phyloP scores from a whole-genome alignment of 768 basidiomycete species.

The Rhizopogon vesiculosus region DNA sequence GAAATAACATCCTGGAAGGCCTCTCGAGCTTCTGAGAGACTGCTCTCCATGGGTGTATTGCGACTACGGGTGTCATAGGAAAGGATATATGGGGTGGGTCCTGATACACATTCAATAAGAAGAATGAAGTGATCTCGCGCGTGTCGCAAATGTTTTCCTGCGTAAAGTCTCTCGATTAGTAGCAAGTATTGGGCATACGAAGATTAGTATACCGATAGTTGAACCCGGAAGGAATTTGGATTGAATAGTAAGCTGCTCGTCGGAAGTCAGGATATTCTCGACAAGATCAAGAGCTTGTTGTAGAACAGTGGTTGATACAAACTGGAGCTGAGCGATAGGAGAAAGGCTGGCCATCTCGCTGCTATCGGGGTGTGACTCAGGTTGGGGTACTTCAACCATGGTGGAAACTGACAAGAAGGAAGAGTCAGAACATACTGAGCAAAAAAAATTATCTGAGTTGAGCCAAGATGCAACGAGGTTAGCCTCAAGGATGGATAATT shows the following conservation, averaged over 20 bases:
- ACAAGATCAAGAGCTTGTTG: constrained; percentile 71
- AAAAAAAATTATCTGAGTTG: neutral
- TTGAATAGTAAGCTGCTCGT: constrained; percentile 62
- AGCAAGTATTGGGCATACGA: neutral
- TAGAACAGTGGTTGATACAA: constrained; percentile 63
- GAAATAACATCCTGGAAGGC: constrained; percentile 53
- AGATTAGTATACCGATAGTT: constrained; percentile 60
- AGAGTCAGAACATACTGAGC: neutral
- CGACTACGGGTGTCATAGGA: constrained; percentile 75
- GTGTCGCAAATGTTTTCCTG: constrained; percentile 85
- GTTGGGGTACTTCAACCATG: constrained; percentile 17
- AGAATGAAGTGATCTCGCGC: constrained; percentile 79
- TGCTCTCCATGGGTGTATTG: constrained; percentile 82
- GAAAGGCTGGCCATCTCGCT: constrained; percentile 16
- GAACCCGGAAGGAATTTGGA: constrained; percentile 84
- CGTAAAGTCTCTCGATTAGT: neutral
- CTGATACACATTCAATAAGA: constrained; percentile 49
- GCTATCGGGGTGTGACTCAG: constrained; percentile 9
- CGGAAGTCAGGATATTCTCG: constrained; percentile 56
- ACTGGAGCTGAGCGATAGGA: constrained; percentile 50
- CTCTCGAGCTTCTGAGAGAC: constrained; percentile 50
- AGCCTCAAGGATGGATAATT: constrained; percentile 16
- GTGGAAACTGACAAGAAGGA: constrained; percentile 6
- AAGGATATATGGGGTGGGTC: constrained; percentile 45
- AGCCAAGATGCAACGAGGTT: constrained; percentile 5